Conservation (phyloP, 2,329 filamentous ascomycete genomes). For the Nectriaceae sp. region DNA sequence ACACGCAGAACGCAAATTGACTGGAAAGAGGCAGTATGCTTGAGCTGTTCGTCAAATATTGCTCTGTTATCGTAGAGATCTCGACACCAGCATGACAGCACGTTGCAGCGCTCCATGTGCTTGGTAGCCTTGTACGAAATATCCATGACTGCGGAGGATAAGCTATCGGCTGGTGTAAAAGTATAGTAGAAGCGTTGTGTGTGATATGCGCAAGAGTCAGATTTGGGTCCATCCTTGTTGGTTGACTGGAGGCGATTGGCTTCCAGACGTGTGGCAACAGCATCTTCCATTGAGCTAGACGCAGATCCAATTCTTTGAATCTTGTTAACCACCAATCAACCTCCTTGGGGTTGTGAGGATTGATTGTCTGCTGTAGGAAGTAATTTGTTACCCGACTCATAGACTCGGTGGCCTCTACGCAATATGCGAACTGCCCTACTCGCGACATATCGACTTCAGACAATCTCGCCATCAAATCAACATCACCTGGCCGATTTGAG, state of each 20-base stretch:
- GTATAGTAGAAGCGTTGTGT: neutral
- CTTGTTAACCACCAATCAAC: neutral
- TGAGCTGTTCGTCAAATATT: neutral
- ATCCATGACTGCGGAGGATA: neutral
- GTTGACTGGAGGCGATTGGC: neutral
- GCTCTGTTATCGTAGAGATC: neutral
- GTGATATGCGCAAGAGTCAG: neutral
- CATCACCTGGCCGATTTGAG: neutral
- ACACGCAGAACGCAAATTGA: neutral
- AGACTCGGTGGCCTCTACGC: neutral
- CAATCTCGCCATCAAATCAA: neutral
- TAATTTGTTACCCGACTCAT: neutral
- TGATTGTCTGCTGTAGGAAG: neutral
- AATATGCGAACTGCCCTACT: neutral
- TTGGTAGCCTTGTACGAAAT: neutral
- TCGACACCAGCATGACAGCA: neutral
- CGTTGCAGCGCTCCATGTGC: neutral
- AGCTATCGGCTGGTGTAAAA: neutral
- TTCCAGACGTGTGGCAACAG: neutral
- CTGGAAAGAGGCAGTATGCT: neutral
- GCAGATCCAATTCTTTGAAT: neutral
- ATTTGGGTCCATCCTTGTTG: neutral
- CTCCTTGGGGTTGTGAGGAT: neutral
- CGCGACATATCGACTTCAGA: neutral
- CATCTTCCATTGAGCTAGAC: neutral